These are phyloP conservation scores for Zygosaccharomyces pseudobailii DNA, from an alignment of 1,139 yeast genomes.

Conservation along the genomic window DNA sequence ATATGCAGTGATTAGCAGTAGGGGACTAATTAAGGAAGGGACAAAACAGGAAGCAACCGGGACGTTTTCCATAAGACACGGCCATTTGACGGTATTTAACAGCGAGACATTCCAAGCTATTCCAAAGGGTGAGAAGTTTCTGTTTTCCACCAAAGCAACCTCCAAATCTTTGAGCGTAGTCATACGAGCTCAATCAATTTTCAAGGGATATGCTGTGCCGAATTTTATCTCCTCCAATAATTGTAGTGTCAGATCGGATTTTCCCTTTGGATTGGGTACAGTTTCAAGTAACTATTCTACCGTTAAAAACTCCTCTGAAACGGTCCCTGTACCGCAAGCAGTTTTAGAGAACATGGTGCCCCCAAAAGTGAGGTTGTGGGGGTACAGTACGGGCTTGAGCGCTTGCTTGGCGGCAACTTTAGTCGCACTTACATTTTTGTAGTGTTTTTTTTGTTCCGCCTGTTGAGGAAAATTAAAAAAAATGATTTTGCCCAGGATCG, in stretches of 20 bases:
- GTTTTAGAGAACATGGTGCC: not conserved
- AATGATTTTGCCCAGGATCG: constrained; percentile 99
- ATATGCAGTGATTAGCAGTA: constrained; percentile 13
- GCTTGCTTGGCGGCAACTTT: not conserved
- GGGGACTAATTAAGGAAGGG: constrained; percentile 13
- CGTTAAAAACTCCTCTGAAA: not conserved
- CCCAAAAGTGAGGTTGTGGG: not conserved
- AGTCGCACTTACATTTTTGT: not conserved
- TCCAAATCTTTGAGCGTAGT: constrained; percentile 5
- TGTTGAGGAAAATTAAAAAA: constrained; percentile 6
- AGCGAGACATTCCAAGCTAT: constrained; percentile 10
- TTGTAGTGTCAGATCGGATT: not conserved
- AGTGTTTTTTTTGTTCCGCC: not conserved
- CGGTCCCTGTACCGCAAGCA: not conserved
- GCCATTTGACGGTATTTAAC: constrained; percentile 9
- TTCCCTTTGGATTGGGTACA: not conserved
- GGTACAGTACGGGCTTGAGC: not conserved
- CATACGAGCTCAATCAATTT: constrained; percentile 8
- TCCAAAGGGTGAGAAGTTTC: constrained; percentile 4
- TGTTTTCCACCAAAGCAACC: constrained; percentile 4
- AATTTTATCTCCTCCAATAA: not conserved
- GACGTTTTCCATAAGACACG: constrained; percentile 14
- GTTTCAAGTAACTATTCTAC: not conserved
- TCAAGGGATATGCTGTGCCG: not conserved
- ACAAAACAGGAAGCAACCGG: constrained; percentile 14